Evolutionary conservation across 208 protist genomes (phyloP).

Genomic region (Leishmania lainsoni): DNA sequence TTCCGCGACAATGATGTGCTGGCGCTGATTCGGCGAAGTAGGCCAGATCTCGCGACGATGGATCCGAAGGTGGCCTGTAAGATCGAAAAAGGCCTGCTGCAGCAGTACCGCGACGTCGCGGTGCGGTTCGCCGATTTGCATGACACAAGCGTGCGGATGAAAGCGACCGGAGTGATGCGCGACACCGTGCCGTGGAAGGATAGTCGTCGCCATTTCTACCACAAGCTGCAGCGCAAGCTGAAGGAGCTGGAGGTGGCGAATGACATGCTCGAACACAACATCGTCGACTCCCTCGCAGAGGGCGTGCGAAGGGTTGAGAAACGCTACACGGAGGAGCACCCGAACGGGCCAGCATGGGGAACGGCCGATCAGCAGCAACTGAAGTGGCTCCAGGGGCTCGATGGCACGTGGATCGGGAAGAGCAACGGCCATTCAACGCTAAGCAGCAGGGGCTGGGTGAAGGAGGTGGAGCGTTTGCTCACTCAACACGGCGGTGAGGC

Average conservation of each 20-base stretch:
- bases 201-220: constrained; percentile 92
- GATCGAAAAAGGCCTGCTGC: constrained; percentile 62
- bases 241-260: constrained; percentile 73
- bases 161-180: constrained; percentile 91
- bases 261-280: constrained; percentile 43
- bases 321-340: constrained; percentile 40
- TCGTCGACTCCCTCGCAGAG: constrained; percentile 34
- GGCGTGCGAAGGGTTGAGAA: constrained; percentile 50
- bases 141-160: constrained; percentile 97
- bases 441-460: constrained; percentile 8
- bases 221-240: constrained; percentile 92
- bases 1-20: constrained; percentile 92
- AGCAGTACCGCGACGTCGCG: constrained; percentile 94
- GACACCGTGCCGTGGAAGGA: constrained; percentile 93
- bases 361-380: constrained; percentile 36
- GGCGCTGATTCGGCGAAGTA: constrained; percentile 90
- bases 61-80: constrained; percentile 42
- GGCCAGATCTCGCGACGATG: constrained; percentile 60
- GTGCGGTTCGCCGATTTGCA: constrained; percentile 97
- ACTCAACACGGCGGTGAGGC: constrained; percentile 10
- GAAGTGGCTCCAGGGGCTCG: constrained; percentile 49
- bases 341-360: constrained; percentile 42
- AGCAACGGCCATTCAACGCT: not conserved
- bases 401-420: constrained; percentile 15
- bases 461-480: constrained; percentile 32